Evolutionary conservation across 345 rosid genomes (phyloP).

Genomic region (thale cress (Arabidopsis thaliana)): TAIR10.1 NC_003074.8:3176501-3177000

Average conservation of each 20-base stretch:
- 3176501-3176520: conserved; percentile 18
- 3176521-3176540: conserved; percentile 5
- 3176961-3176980: not conserved
- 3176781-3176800: conserved; percentile 23
- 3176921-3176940: conserved; percentile 19
- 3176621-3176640: conserved; percentile 37
- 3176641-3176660: conserved; percentile 94
- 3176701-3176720: conserved; percentile 81
- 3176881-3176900: conserved; percentile 26
- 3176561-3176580: conserved; percentile 3
- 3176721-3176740: conserved; percentile 39
- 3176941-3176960: conserved; percentile 16
- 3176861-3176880: conserved; percentile 21
- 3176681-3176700: conserved; percentile 76
- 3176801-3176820: conserved; percentile 24
- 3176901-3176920: conserved; percentile 14
- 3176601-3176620: conserved; percentile 14
- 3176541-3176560: conserved; percentile 4
- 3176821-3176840: not conserved
- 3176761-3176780: conserved; percentile 12
- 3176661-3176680: conserved; percentile 67
- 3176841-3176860: conserved; percentile 21
- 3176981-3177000: conserved; percentile 1
- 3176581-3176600: conserved; percentile 2
- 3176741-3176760: conserved; percentile 27